Conservation (phyloP, 352 stramenopile species). For the Pythium myriotylum region DNA sequence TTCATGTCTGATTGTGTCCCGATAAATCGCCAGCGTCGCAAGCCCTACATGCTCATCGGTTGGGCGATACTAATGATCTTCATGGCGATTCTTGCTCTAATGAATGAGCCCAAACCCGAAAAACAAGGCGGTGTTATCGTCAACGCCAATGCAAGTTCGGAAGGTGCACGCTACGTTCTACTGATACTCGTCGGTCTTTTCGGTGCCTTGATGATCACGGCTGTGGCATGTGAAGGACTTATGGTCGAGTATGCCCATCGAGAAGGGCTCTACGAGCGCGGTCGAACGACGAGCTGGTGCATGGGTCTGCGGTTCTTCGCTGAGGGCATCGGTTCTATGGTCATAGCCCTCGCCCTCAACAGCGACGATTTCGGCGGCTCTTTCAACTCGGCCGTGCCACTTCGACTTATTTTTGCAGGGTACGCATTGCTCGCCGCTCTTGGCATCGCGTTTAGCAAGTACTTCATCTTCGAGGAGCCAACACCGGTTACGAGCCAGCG, state of each 20-base stretch:
- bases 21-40: constrained; percentile 32
- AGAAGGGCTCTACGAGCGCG: constrained; percentile 21
- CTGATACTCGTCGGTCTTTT: constrained; percentile 14
- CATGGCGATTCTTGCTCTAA: constrained; percentile 24
- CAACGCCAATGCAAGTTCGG: background rate
- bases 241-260: constrained; percentile 30
- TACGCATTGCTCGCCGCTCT: constrained; percentile 4
- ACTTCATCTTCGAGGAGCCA: constrained; percentile 11
- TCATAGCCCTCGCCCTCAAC: constrained; percentile 12
- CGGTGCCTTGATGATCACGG: constrained; percentile 9
- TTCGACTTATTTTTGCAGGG: constrained; percentile 10
- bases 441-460: constrained; percentile 13
- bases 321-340: constrained; percentile 5
- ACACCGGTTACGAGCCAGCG: constrained; percentile 6
- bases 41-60: constrained; percentile 40
- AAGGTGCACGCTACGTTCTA: constrained; percentile 14
- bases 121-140: background rate
- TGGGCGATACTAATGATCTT: constrained; percentile 17
- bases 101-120: constrained; percentile 8
- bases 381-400: constrained; percentile 14
- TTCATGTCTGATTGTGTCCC: constrained; percentile 32
- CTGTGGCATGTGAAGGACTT: constrained; percentile 13
- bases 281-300: constrained; percentile 15
- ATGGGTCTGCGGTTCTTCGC: constrained; percentile 19
- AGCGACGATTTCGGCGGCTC: constrained; percentile 19